Evolutionary conservation across 495 filamentous ascomycete species (phyloP), one percentile per base, ranked within the genome.

Genomic region (Hypoxylon subgilvum): DNA sequence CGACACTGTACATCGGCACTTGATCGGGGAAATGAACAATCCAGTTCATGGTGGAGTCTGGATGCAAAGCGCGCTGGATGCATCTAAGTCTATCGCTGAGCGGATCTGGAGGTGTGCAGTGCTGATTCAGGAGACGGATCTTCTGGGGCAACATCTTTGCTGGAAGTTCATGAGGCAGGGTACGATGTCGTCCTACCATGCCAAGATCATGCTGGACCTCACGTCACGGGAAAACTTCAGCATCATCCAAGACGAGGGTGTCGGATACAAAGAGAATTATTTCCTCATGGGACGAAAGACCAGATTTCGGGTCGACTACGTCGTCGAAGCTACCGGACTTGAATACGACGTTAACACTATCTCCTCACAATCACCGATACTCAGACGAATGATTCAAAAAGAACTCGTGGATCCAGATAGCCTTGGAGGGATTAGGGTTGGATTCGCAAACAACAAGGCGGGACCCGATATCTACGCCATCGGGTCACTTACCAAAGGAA

Each of bases 401-500:
- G 23, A 17, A 0, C 22, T 50, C 6, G 23, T 50, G 0, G 19
- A 27, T 6, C 13, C 21, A 1, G 46, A 50, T 10, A 12, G 9
- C 19, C 17, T 16, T 6, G 46, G 46, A 18, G 46, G 46, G 17
- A 39, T 50, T 13, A 18, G 40, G 10, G 46, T 40, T 10, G 12
- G 21, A 4, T 38, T 39, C 14, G 31, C 22, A 30, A 10, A 30
- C 23, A 8, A 27, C 21, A 18, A 25, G 19, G 32, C 22, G 2
- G 22, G 21, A 6, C 22, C 46, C 18, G 21, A 22, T 12, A 13
- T 50, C 21, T 50, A 39, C 14, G 46, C 32, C 4, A 38, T 50
- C 46, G 46, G 46, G 10, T 50, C 46, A 10, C 46, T 50, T 30
- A 50, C 46, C 3, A 39, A 40, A 4, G 46, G 46, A 5, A 39